Evolutionary conservation across 2,329 filamentous ascomycete species (phyloP).

Genomic region (Pseudocercospora vitis): DNA sequence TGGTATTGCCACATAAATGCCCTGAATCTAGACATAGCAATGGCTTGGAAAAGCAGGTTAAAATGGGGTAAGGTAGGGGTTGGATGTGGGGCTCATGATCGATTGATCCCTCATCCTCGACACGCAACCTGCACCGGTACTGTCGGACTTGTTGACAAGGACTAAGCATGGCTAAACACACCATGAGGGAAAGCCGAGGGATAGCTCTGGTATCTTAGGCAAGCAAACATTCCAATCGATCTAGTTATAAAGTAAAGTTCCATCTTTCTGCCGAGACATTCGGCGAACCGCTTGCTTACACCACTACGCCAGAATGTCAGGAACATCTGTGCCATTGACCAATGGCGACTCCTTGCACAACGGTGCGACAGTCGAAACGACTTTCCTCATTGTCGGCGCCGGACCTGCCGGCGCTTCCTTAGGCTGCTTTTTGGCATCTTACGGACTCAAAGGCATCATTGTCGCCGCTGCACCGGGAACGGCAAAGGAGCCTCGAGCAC

Average conservation of each 20-base stretch:
- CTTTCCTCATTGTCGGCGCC: conserved; percentile 38
- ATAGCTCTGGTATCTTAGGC: no score
- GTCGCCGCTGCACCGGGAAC: conserved; percentile 52
- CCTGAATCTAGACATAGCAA: no score
- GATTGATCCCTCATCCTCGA: neutral
- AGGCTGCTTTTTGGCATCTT: conserved; percentile 37
- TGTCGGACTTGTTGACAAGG: neutral
- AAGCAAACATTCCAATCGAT: neutral
- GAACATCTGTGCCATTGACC: neutral
- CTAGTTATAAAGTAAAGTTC: neutral
- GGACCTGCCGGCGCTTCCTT: conserved; percentile 39
- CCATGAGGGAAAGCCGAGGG: neutral
- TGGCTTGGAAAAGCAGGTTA: neutral
- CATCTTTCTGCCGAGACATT: neutral
- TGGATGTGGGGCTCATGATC: neutral
- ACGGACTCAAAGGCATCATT: conserved; percentile 53
- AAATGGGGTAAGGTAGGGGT: neutral
- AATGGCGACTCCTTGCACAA: conserved; percentile 9
- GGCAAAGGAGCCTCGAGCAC: conserved; percentile 58
- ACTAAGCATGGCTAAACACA: neutral
- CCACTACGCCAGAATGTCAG: conserved; percentile 4
- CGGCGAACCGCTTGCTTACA: conserved; percentile 1
- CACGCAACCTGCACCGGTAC: neutral
- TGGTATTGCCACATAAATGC: no score
- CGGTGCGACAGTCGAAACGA: conserved; percentile 28